phyloP scores from a whole-genome alignment of 768 basidiomycete species.

The Boletus rex-veris region DNA sequence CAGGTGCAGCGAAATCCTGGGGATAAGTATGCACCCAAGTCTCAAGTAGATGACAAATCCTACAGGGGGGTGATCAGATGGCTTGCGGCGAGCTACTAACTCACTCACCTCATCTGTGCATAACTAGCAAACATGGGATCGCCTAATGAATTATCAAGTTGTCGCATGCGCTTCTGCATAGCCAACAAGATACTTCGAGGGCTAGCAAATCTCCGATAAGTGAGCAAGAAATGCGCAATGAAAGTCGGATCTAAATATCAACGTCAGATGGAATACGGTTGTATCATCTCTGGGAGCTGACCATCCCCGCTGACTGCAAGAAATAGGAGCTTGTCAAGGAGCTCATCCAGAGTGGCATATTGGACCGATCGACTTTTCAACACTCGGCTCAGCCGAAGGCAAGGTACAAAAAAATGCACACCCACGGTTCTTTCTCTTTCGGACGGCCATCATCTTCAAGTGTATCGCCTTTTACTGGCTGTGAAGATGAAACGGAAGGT shows the following conservation, averaged over 20 bases:
- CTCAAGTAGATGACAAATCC: conserved; percentile 77
- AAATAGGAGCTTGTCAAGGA: conserved; percentile 80
- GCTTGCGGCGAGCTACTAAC: background rate
- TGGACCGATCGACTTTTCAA: conserved; percentile 51
- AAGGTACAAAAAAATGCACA: conserved; percentile 7
- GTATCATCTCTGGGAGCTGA: conserved; percentile 30
- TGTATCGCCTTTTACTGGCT: conserved; percentile 11
- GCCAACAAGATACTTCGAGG: conserved; percentile 78
- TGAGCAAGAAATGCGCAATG: conserved; percentile 76
- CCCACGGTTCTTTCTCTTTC: conserved; percentile 54
- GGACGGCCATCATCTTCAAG: conserved; percentile 25
- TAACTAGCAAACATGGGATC: conserved; percentile 87
- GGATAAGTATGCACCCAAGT: conserved; percentile 76
- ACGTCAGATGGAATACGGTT: conserved; percentile 9
- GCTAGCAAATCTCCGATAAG: conserved; percentile 78
- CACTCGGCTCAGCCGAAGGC: conserved; percentile 10
- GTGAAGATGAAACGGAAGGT: conserved; percentile 9
- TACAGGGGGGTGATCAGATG: conserved; percentile 26
- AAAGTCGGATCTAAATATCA: conserved; percentile 61
- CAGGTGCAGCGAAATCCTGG: conserved; percentile 75
- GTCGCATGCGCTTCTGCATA: conserved; percentile 84
- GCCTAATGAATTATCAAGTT: conserved; percentile 64
- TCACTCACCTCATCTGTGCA: conserved; percentile 75
- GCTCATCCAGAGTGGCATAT: conserved; percentile 74
- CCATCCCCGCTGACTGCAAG: conserved; percentile 83